Base-by-base conservation (phyloP, 768 basidiomycete genomes). In the Serendipita sp. region DNA sequence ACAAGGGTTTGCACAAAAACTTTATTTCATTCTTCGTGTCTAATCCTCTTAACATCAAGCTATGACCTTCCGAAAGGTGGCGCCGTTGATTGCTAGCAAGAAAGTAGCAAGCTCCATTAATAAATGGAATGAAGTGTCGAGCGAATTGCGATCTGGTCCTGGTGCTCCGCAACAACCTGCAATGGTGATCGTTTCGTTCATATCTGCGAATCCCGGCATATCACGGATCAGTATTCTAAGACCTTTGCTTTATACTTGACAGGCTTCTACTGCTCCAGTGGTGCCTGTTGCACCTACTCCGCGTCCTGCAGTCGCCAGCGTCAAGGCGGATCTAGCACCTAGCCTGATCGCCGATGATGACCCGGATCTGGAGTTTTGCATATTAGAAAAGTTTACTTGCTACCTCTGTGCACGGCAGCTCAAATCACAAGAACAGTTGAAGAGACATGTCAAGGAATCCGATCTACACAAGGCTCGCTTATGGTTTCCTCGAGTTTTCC, bases 91-190 rank as follows among this genome's bases (percentile, higher is more conserved):
- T 43, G 83, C 86, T 23, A 91, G 87, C 72, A 90, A 84, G 78
- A 92, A 91, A 84, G 91, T 86, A 69, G 43, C 73, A 67, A 40
- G 40, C 3, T 63, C 33, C 6, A 97, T 99, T 71, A 85, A 81
- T 70, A 97, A 98, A 72, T 99, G 95, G 96, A 98, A 94, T 72
- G 87, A 86, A 76, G 90, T 94, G 8, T 91, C 95, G 74, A 87
- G 86, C 74, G 94, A 92, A 70, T 79, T 96, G 60, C 81, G 80
- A 40, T 78, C 81, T 66, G 73, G 77, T 46, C 64, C 75, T 36
- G 71, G 70, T 64, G 66, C 70, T 62, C 67, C 64, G 10, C 52
- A 5, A 5, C 55, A 60, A 60, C 27, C 52, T 62, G 62, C n/a
- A 34, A 44, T 63, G 62, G 62, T 63, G 62, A 50, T 63, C 62